Evolutionary conservation across 257 asterid genomes (phyloP), one percentile per base, ranked within the genome.

Genomic region (Echites panduratus): DNA sequence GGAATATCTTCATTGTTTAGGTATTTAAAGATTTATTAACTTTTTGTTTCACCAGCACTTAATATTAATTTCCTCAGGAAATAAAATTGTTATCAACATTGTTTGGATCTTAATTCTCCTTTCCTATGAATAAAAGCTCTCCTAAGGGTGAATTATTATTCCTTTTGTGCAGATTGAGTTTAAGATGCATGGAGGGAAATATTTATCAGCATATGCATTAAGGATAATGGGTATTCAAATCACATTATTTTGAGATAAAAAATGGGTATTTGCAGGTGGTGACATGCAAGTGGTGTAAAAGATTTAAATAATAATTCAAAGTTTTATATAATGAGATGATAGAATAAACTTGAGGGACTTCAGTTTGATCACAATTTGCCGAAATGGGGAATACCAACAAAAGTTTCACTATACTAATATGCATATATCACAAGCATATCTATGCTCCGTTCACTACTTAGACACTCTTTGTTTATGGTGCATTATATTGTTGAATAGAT

Each of bases 1-100:
- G 93, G 99, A 94, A 80, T 94, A 94, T 84, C 97, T 94, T 84
- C 99, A 94, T 73, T 94, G 98, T 83, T 84, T 94, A 87, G 99
- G 99, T 94, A 87, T 43, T 43, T 68, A 38, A 38, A 47, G 27
- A 10, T 44, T 53, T 65, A 22, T 24, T 45, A n/a, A 13, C 11
- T 24, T 0, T 13, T 26, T 19, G 2, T 22, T 69, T 47, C 70
- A 17, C 40, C 6, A 59, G 7, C 66, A 32, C 29, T 2, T 26
- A 26, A 26, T 4, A 13, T 11, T 13, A 12, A 58, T 58, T 58
- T 27, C 41, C 20, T 26, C 13, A 0, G 14, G 43, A 29, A 59
- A 59, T 11, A 59, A 59, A 27, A 12, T 27, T 59, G 66, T 26
- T 4, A 26, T 2, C 27, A 59, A 59, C 3, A 5, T 1, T 14